Conservation (phyloP, 2,329 filamentous ascomycete genomes). For the Paradendryphiella salina region DNA sequence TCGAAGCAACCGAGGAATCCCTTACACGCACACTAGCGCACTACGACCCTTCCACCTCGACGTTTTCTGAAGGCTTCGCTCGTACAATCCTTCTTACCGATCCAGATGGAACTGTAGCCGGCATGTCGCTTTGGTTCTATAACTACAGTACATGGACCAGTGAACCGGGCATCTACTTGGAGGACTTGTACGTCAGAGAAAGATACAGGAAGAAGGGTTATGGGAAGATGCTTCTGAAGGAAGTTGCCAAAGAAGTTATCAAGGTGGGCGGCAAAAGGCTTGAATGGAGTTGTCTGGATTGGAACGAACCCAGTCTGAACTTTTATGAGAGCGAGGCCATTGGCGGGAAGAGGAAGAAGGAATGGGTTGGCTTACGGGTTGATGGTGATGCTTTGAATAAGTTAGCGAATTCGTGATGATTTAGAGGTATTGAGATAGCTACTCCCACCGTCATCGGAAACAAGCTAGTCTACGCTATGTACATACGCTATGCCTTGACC, state of each 20-base stretch:
- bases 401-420: conserved; percentile 50
- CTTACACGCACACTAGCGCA: conserved; percentile 80
- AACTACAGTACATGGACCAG: conserved; percentile 94
- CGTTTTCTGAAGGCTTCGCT: conserved; percentile 64
- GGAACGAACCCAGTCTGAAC: conserved; percentile 87
- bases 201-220: conserved; percentile 75
- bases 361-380: conserved; percentile 76
- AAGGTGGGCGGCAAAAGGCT: conserved; percentile 73
- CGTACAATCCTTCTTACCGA: conserved; percentile 71
- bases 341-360: conserved; percentile 67
- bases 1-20: conserved; percentile 76
- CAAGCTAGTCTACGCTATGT: neutral
- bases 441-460: too few relatives aligned
- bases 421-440: too few relatives aligned
- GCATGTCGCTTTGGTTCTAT: conserved; percentile 90
- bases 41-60: conserved; percentile 52
- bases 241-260: conserved; percentile 77
- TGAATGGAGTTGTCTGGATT: conserved; percentile 90
- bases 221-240: conserved; percentile 72
- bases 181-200: conserved; percentile 84
- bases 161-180: conserved; percentile 86
- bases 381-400: conserved; percentile 67
- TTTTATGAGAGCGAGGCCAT: conserved; percentile 66
- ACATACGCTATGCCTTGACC: neutral
- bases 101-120: conserved; percentile 56